These are phyloP conservation scores for Passalora sequoiae DNA, from an alignment of 2,329 filamentous ascomycete species.

Conservation along the genomic window DNA sequence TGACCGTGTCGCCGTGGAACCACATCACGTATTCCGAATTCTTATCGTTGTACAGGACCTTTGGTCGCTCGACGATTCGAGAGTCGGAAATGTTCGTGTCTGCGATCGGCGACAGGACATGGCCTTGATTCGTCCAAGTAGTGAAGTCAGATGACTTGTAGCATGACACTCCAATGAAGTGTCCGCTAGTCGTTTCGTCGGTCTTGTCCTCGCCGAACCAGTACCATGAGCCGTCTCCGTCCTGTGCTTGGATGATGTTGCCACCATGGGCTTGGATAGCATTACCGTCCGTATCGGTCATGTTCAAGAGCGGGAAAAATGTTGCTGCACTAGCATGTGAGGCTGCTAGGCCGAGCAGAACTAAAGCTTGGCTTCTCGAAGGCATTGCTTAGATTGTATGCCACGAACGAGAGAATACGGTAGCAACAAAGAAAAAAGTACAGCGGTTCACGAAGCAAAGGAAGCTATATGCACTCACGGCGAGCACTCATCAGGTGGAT, in stretches of 20 bases:
- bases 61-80: constrained; percentile 62
- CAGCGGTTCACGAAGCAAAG: too few relatives aligned
- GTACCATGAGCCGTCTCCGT: constrained; percentile 54
- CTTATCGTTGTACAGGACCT: constrained; percentile 62
- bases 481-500: too few relatives aligned
- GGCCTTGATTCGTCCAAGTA: constrained; percentile 58
- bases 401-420: too few relatives aligned
- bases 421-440: background rate
- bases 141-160: constrained; percentile 60
- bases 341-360: constrained; percentile 5
- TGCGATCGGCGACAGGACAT: constrained; percentile 51
- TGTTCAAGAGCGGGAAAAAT: constrained; percentile 26
- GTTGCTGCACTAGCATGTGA: constrained; percentile 13
- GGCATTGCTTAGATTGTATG: background rate
- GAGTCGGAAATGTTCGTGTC: constrained; percentile 33
- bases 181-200: constrained; percentile 43
- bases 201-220: constrained; percentile 67
- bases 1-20: constrained; percentile 60
- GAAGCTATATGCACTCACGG: too few relatives aligned
- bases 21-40: constrained; percentile 63
- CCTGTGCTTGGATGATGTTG: constrained; percentile 53
- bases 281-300: constrained; percentile 38
- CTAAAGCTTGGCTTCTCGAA: constrained; percentile 1
- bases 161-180: constrained; percentile 62
- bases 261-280: constrained; percentile 64